Percentiles rank a stretch among this genome's conserved stretches.
phyloP scores from a whole-genome alignment of 768 basidiomycete species.

The Cystofilobasidium macerans region DNA sequence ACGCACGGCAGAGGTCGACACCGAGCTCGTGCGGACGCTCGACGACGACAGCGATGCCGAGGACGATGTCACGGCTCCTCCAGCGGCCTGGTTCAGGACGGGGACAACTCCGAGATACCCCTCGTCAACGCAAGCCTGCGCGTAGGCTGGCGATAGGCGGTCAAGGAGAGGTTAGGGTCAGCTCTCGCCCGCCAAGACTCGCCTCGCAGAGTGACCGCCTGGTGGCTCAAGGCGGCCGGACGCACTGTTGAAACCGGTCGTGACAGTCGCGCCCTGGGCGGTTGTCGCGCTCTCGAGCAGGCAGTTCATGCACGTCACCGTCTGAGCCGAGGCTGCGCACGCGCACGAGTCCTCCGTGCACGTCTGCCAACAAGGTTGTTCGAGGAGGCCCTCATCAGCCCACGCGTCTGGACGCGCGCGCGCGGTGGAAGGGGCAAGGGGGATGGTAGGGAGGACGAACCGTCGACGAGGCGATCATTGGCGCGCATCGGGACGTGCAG shows the following conservation, averaged over 20 bases:
- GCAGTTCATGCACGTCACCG: conserved; percentile 22
- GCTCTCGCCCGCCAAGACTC: not conserved
- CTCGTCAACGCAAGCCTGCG: conserved; percentile 11
- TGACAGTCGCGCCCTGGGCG: not conserved
- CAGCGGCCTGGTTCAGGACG: not conserved
- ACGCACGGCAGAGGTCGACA: not conserved
- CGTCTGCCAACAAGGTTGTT: too few relatives aligned
- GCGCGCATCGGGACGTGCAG: conserved; percentile 9
- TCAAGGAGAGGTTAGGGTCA: not conserved
- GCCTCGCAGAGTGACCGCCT: not conserved
- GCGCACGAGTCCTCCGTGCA: conserved; percentile 18
- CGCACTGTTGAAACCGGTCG: conserved; percentile 10
- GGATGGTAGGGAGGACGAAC: conserved; percentile 2
- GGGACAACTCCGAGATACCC: conserved; percentile 10
- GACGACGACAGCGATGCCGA: conserved; percentile 1
- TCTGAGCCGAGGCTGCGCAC: conserved; percentile 14
- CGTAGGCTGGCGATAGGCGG: conserved; percentile 6
- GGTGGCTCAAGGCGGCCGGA: not conserved
- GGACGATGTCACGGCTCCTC: not conserved
- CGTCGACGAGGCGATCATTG: conserved; percentile 8
- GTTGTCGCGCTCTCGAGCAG: conserved; percentile 1
- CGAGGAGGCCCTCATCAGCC: too few relatives aligned
- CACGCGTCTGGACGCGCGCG: too few relatives aligned
- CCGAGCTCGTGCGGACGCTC: not conserved
- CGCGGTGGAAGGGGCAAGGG: not conserved